Conservation (phyloP, 192 early-diverging fungal species). For the Paraglomus occultum region DNA sequence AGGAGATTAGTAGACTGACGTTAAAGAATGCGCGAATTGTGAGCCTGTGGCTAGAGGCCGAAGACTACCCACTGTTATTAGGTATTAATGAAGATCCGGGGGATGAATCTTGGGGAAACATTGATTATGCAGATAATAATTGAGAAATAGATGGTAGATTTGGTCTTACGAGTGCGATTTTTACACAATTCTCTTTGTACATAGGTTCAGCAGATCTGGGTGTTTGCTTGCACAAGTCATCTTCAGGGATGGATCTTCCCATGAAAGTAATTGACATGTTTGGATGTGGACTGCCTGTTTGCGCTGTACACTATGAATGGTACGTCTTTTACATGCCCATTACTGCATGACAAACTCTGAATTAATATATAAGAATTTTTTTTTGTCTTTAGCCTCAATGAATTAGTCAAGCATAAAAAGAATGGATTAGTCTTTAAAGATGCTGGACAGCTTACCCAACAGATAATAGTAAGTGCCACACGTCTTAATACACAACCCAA, state of each 20-base stretch:
- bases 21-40: conserved; percentile 59
- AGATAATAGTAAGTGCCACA: conserved; percentile 21
- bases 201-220: conserved; percentile 90
- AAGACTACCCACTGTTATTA: conserved; percentile 85
- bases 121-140: not conserved
- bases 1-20: conserved; percentile 53
- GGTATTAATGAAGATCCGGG: conserved; percentile 39
- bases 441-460: conserved; percentile 9
- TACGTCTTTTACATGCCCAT: not conserved
- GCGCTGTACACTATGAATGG: conserved; percentile 48
- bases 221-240: conserved; percentile 90
- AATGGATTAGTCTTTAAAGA: conserved; percentile 24
- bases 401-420: conserved; percentile 23
- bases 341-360: not conserved
- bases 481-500: not conserved
- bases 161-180: conserved; percentile 1
- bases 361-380: not conserved
- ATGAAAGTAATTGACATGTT: conserved; percentile 99
- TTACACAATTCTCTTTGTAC: not conserved
- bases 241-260: conserved; percentile 92
- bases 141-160: too few species aligned
- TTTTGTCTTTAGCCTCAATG: conserved; percentile 2
- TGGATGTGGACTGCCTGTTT: conserved; percentile 91
- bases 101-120: not conserved
- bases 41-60: conserved; percentile 77